phyloP scores from a whole-genome alignment of 1,139 yeast species.

The Martiniozyma asiatica region DNA sequence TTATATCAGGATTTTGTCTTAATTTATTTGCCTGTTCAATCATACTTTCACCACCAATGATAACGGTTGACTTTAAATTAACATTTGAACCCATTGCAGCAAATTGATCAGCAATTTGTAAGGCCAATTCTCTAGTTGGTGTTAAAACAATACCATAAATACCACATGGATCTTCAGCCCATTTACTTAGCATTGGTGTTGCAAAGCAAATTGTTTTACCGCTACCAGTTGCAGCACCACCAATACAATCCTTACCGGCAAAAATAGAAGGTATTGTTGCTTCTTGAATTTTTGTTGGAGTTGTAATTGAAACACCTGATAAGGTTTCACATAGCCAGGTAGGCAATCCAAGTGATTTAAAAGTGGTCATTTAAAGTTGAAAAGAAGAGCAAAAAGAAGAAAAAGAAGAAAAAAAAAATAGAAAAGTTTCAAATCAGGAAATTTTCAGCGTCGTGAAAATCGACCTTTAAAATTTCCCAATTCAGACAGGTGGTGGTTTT shows the following conservation, averaged over 20 bases:
- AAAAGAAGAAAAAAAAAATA: neutral
- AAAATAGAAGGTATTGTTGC: slow-evolving; percentile 85
- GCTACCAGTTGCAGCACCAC: slow-evolving; percentile 97
- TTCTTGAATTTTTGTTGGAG: slow-evolving; percentile 78
- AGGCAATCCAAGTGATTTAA: slow-evolving; percentile 62
- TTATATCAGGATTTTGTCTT: slow-evolving; percentile 81
- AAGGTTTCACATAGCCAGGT: slow-evolving; percentile 81
- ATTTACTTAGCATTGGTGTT: slow-evolving; percentile 84
- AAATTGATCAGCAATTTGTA: slow-evolving; percentile 95
- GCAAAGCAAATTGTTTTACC: slow-evolving; percentile 98
- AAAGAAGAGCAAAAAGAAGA: neutral
- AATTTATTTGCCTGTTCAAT: slow-evolving; percentile 73
- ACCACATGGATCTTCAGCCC: slow-evolving; percentile 95
- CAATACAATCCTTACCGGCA: slow-evolving; percentile 81
- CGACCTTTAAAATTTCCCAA: too few relatives aligned
- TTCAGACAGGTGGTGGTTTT: too few relatives aligned
- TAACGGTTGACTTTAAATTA: slow-evolving; percentile 68
- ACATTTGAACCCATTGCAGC: slow-evolving; percentile 83
- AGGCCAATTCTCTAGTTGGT: slow-evolving; percentile 91
- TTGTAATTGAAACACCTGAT: slow-evolving; percentile 63
- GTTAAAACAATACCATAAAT: slow-evolving; percentile 81
- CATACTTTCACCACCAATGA: slow-evolving; percentile 94
- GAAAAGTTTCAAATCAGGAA: too few relatives aligned
- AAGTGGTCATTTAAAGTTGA: slow-evolving; percentile 17
- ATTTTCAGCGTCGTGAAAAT: too few relatives aligned